Base-by-base conservation (phyloP, 192 early-diverging fungal species). In the Coemansia sp. region DNA sequence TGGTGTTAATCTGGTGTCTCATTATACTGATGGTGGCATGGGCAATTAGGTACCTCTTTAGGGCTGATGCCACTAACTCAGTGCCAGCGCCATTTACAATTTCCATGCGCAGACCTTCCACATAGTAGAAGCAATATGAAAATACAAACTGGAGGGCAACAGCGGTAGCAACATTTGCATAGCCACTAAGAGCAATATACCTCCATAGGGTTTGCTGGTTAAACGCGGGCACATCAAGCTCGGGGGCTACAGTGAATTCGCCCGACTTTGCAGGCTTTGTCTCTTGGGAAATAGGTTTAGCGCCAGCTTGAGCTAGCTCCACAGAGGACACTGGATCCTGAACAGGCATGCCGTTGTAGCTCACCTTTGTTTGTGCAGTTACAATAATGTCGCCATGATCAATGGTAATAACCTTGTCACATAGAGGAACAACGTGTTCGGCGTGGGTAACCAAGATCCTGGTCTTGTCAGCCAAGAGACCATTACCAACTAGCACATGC, bases 391-490 rank as follows among this genome's bases (percentile, higher is more conserved):
- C 3, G 6, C 71, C 72, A 28, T 70, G 37, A 2, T 45, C 20
- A 3, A 71, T n/a, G 0, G 50, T 59, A 43, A 79, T 36, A 9
- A 74, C 37, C 38, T 65, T 69, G 50, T 70, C 61, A 31, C 65
- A 59, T 10, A 79, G 25, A 0, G 77, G 77, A 6, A 79, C 69
- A 38, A 75, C 43, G 34, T 80, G 66, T 3, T 62, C 43, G 10
- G 83, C 81, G 70, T 79, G 71, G 0, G 77, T 79, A 8, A 74
- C 77, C 35, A 79, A 33, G 3, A 74, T 65, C 0, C 77, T 64
- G 11, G 71, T 79, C 38, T 70, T 74, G 35, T 53, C 28, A 8
- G 45, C 56, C 5, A 79, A 14, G 6, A 79, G 16, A 11, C 77
- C 77, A 23, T 39, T 61, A 18, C 39, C 37, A 18, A 50, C 62